Base-by-base conservation (phyloP, 371 early-diverging fungal genomes). In the Blyttiomyces sp. region DNA sequence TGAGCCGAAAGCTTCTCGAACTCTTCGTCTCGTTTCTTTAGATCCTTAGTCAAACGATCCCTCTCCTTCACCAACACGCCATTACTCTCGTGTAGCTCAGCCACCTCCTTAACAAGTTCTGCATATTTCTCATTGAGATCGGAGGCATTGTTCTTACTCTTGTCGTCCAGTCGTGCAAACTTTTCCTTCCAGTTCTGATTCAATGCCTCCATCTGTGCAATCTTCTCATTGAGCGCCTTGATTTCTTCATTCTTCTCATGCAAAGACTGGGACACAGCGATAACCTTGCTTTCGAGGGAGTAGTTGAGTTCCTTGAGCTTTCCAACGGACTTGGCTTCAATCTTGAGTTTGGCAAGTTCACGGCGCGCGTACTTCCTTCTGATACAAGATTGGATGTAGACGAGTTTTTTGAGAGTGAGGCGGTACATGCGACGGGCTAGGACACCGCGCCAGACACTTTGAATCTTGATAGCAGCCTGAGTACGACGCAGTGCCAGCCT, bases 211-310 rank as follows among this genome's bases (percentile, higher is more conserved):
- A 90, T 68, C 4, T 74, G 63, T 13, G 73, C 58, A 43, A 87
- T 74, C 50, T 82, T 82, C 33, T 75, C 62, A 54, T 71, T 68
- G 28, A 89, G 66, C 23, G 72, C 68, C 35, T 82, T 80, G 75
- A 84, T 85, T 66, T 91, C 92, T 54, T 86, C 83, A 48, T 83
- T 82, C 57, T 87, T 82, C 57, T 77, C 75, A 5, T 84, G 85
- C 55, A 95, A 70, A 42, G 74, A 77, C 74, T 91, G 92, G n/a
- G 95, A 93, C 58, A 97, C 79, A 73, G 90, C 93, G 52, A 97
- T 86, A 50, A 98, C 89, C 82, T 95, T 97, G 79, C 86, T 90
- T 71, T 98, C 97, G 6, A 98, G 81, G 72, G 88, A 86, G 74
- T 89, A 89, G 4, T 94, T 91, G 16, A 88, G 83, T 68, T 95